A percentile compares a stretch with the other conserved stretches of the same genome.
phyloP scores from a whole-genome alignment of 1,284 basidiomycete genomes.

The Afroboletus lepidellus region DNA sequence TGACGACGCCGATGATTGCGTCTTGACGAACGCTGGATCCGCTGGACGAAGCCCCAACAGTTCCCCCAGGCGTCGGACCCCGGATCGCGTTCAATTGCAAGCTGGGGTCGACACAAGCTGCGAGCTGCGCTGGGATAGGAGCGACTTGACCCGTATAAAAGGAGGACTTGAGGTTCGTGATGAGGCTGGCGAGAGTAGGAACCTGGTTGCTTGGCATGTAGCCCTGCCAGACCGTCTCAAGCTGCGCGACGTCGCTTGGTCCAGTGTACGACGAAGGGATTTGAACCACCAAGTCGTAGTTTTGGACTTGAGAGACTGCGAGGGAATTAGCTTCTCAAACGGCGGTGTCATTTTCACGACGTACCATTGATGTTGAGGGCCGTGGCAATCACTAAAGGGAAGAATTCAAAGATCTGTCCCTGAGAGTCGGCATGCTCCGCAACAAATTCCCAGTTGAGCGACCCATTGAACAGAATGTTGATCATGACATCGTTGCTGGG shows the following conservation, averaged over 20 bases:
- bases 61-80: constrained; percentile 35
- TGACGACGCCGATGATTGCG: constrained; percentile 80
- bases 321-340: constrained; percentile 5
- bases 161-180: constrained; percentile 51
- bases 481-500: constrained; percentile 46
- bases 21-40: constrained; percentile 50
- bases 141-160: constrained; percentile 56
- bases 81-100: constrained; percentile 51
- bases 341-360: constrained; percentile 9
- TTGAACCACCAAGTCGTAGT: constrained; percentile 59
- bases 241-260: constrained; percentile 42
- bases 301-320: constrained; percentile 44
- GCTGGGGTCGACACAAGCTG: constrained; percentile 56
- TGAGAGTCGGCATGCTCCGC: constrained; percentile 44
- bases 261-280: constrained; percentile 51
- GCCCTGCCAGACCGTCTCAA: constrained; percentile 60
- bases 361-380: constrained; percentile 51
- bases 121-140: constrained; percentile 48
- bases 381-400: constrained; percentile 50
- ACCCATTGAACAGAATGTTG: constrained; percentile 55
- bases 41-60: constrained; percentile 12
- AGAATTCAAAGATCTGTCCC: constrained; percentile 63
- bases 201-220: constrained; percentile 56
- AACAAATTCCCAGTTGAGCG: constrained; percentile 66
- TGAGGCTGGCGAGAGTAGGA: constrained; percentile 50